These are phyloP conservation scores for Leonotis leonurus DNA, from an alignment of 257 asterid species.

Conservation along the genomic window DNA sequence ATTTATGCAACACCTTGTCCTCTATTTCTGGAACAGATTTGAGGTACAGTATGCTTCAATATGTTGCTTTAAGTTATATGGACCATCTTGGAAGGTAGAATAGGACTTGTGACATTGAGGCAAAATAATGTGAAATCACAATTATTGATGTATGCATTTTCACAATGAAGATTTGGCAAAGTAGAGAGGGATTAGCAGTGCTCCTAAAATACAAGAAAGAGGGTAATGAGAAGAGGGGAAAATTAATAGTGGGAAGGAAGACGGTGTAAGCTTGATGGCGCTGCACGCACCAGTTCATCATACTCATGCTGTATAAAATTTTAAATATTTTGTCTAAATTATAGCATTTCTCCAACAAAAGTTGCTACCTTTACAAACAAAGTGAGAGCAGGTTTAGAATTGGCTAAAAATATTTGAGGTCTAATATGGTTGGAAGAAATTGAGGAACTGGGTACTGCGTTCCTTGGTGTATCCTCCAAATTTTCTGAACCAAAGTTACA, in stretches of 20 bases:
- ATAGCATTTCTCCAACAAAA: background rate
- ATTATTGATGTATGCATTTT: background rate
- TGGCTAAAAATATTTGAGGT: no score
- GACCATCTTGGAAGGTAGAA: constrained; percentile 5
- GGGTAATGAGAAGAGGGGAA: background rate
- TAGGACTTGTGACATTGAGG: constrained; percentile 2
- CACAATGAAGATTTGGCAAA: background rate
- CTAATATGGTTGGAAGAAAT: background rate
- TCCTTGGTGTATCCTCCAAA: background rate
- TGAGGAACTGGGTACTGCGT: background rate
- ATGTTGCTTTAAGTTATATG: background rate
- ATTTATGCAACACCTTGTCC: constrained; percentile 94
- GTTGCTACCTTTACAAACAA: background rate
- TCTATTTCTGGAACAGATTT: constrained; percentile 96
- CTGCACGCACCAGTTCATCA: background rate
- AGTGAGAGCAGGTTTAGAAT: background rate
- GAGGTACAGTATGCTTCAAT: constrained; percentile 49
- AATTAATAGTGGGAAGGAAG: background rate
- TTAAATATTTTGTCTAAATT: background rate
- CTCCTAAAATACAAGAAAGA: background rate
- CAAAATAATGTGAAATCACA: background rate
- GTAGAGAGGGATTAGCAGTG: background rate
- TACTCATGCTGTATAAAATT: background rate
- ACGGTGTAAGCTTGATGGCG: background rate
- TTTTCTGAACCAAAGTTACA: background rate